phyloP scores from a whole-genome alignment of 1,284 basidiomycete species.

The Boletellus deceptivus region DNA sequence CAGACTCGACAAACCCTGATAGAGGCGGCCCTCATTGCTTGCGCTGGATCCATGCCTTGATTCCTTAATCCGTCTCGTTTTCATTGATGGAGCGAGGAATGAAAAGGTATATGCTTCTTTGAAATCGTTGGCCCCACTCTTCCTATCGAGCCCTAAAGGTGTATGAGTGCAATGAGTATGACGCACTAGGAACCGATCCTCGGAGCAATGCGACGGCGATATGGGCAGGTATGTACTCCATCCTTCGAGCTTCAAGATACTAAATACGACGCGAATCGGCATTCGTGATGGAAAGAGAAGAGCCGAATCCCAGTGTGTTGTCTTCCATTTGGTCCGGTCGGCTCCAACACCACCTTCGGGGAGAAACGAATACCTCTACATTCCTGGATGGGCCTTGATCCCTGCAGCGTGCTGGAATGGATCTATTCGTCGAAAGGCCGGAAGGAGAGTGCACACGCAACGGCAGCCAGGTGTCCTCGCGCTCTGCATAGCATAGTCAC shows the following conservation, averaged over 20 bases:
- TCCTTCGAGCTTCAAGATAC: not conserved
- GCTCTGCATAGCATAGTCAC: not conserved
- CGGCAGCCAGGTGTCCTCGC: not conserved
- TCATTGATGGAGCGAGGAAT: not conserved
- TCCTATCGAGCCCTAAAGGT: no score
- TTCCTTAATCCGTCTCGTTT: conserved; percentile 1
- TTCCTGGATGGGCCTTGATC: not conserved
- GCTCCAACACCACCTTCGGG: not conserved
- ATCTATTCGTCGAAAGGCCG: not conserved
- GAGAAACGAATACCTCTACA: not conserved
- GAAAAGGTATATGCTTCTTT: not conserved
- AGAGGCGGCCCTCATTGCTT: not conserved
- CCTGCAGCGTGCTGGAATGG: not conserved
- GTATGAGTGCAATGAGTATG: conserved; percentile 3
- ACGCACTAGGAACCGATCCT: conserved; percentile 17
- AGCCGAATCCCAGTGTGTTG: not conserved
- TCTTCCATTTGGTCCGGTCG: not conserved
- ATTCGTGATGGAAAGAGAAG: conserved; percentile 7
- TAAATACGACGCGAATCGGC: not conserved
- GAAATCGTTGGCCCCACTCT: conserved; percentile 1
- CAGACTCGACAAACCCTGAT: conserved; percentile 2
- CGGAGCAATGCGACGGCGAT: conserved; percentile 9
- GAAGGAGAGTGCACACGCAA: not conserved
- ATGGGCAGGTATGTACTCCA: not conserved
- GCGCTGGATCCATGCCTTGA: not conserved